Conservation (phyloP, 768 basidiomycete genomes). For the Boletales sp. region DNA sequence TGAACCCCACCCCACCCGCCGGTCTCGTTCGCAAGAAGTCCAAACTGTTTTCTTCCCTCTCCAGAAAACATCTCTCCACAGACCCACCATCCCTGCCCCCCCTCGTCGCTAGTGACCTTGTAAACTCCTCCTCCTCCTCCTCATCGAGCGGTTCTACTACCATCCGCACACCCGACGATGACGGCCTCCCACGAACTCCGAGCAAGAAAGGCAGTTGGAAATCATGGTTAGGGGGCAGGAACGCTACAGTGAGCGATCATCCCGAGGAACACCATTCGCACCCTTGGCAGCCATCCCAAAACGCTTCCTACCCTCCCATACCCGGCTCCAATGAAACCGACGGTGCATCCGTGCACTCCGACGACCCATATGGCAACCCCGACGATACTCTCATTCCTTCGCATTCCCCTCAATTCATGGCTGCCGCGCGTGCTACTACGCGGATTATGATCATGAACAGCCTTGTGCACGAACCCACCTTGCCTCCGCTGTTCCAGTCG, state of each 20-base stretch:
- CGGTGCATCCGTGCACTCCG: conserved; percentile 37
- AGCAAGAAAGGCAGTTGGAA: conserved; percentile 51
- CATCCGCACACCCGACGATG: conserved; percentile 61
- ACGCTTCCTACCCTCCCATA: conserved; percentile 20
- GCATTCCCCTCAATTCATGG: conserved; percentile 24
- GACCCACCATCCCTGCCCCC: conserved; percentile 17
- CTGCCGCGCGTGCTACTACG: conserved; percentile 38
- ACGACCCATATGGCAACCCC: conserved; percentile 29
- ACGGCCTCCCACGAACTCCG: conserved; percentile 34
- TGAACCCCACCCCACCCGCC: conserved; percentile 11
- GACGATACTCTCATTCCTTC: conserved; percentile 14
- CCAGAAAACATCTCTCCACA: conserved; percentile 22
- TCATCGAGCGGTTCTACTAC: conserved; percentile 51
- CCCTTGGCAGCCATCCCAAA: conserved; percentile 31
- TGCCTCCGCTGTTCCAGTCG: conserved; percentile 48
- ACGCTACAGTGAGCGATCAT: conserved; percentile 25
- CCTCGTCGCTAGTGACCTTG: conserved; percentile 31
- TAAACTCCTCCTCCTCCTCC: conserved; percentile 58
- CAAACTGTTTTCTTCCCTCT: conserved; percentile 24
- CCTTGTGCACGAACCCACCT: conserved; percentile 36
- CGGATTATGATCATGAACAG: conserved; percentile 44
- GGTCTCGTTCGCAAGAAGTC: conserved; percentile 22
- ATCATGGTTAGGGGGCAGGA: conserved; percentile 49
- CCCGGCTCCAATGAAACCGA: conserved; percentile 26
- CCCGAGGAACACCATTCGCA: conserved; percentile 22